Conservation (phyloP, 257 asterid genomes). For the Ligustrum vulgare region DNA sequence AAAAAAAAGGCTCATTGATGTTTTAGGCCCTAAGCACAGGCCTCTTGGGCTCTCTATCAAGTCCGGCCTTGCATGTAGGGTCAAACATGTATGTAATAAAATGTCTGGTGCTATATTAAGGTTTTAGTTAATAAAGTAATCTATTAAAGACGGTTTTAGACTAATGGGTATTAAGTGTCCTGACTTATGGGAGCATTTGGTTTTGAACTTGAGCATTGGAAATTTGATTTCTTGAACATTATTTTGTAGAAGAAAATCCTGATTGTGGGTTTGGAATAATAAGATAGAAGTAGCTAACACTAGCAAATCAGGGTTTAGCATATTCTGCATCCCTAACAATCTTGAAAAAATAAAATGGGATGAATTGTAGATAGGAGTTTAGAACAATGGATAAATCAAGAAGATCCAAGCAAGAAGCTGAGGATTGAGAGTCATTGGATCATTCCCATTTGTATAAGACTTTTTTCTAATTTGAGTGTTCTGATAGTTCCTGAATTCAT, state of each 20-base stretch:
- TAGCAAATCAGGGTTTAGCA: constrained; percentile 44
- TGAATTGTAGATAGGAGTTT: constrained; percentile 35
- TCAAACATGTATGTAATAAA: too few species aligned
- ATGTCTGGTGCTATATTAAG: too few species aligned
- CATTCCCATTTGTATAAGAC: constrained; percentile 62
- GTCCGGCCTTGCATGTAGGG: too few species aligned
- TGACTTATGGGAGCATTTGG: constrained; percentile 27
- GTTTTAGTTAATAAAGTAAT: too few species aligned
- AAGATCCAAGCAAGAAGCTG: constrained; percentile 59
- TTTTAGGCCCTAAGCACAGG: too few species aligned
- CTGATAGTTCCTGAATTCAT: constrained; percentile 66
- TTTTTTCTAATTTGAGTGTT: constrained; percentile 62
- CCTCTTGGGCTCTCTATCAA: too few species aligned
- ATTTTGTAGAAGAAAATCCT: constrained; percentile 29
- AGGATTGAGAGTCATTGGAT: constrained; percentile 60
- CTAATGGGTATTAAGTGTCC: too few species aligned
- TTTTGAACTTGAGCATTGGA: constrained; percentile 20
- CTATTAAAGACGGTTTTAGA: too few species aligned
- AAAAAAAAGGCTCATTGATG: too few species aligned
- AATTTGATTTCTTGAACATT: constrained; percentile 29
- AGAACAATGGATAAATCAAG: constrained; percentile 45
- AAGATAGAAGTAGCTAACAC: constrained; percentile 43
- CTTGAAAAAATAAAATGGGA: constrained; percentile 51
- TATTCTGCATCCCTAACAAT: constrained; percentile 40
- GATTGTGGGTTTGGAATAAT: too few species aligned